A percentile compares a stretch with the other conserved stretches of the same genome.
These are phyloP conservation scores for Vigna angularis DNA, from an alignment of 306 rosid species.

Conservation along the genomic window DNA sequence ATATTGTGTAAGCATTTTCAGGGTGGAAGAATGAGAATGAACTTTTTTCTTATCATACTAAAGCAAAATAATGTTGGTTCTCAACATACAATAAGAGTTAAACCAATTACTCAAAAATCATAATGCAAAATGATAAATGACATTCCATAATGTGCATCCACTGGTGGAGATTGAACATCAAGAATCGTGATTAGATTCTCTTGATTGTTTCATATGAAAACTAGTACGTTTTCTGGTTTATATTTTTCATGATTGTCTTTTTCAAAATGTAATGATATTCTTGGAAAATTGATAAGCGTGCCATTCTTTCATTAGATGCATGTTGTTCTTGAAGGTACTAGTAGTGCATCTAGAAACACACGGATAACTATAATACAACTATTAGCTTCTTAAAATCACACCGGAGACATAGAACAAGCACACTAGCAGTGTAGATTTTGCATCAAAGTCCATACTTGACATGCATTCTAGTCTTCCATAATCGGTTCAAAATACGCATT, in stretches of 20 bases:
- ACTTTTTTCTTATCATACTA: background rate
- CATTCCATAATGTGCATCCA: background rate
- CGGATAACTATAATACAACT: background rate
- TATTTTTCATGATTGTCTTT: slow-evolving; percentile 22
- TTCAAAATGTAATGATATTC: background rate
- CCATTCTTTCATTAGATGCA: background rate
- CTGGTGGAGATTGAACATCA: background rate
- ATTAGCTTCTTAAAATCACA: background rate
- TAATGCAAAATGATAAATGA: background rate
- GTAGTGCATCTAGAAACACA: background rate
- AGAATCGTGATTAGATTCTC: background rate
- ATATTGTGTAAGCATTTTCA: background rate
- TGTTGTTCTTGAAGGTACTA: background rate
- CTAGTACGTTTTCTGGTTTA: background rate
- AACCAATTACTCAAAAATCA: background rate
- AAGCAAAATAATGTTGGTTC: background rate
- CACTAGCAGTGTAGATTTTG: background rate
- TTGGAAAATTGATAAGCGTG: background rate
- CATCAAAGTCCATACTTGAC: background rate
- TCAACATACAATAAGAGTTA: background rate
- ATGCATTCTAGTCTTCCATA: background rate
- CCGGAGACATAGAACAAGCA: background rate
- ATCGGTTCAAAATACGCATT: background rate
- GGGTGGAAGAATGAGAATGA: background rate
- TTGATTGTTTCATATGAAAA: slow-evolving; percentile 18